Evolutionary conservation across 2,329 filamentous ascomycete genomes (phyloP), one percentile per base, ranked within the genome.

Genomic region (Exophiala viscosa): DNA sequence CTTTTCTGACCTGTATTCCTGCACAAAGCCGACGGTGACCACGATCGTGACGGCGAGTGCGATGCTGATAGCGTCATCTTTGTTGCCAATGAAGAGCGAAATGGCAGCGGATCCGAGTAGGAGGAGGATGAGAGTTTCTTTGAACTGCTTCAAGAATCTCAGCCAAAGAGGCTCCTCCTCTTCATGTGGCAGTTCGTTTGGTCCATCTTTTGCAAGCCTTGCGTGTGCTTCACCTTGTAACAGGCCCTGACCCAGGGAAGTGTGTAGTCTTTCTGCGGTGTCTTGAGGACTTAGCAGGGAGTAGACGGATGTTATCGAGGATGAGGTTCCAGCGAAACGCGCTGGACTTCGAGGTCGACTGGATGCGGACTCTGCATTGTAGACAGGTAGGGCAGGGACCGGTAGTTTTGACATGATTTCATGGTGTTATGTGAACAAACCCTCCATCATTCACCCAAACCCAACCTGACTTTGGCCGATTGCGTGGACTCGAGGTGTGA

Each of bases 1-100:
- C 71, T 99, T 95, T 69, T 99, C 93, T 6, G 93, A 97, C 54
- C 93, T 81, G 69, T 99, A 99, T 72, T 99, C 93, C 68, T 99
- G 93, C 47, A 97, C 84, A 63, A 99, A 99, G 1, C 92, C 93
- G 38, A 99, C 93, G 0, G 87, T 87, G 18, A 99, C 91, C 5
- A 99, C 93, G 62, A 99, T 99, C 20, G 91, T 96, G 17, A 99
- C 93, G 1, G 93, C 93, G 31, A 96, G 85, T 0, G 92, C 88
- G 66, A 99, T 99, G 70, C 92, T 97, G 64, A 99, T 75, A 5
- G 92, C 92, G 73, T 99, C 95, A 64, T 97, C 92, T 66, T 86
- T 84, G 66, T 99, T 99, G 46, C 91, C 90, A 70, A 99, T 86
- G 39, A 97, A 71, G 44, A 97, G 82, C 0, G 92, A 97, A 35